Base-by-base conservation (phyloP, 2,329 filamentous ascomycete species). In the Colletotrichum navitas region DNA sequence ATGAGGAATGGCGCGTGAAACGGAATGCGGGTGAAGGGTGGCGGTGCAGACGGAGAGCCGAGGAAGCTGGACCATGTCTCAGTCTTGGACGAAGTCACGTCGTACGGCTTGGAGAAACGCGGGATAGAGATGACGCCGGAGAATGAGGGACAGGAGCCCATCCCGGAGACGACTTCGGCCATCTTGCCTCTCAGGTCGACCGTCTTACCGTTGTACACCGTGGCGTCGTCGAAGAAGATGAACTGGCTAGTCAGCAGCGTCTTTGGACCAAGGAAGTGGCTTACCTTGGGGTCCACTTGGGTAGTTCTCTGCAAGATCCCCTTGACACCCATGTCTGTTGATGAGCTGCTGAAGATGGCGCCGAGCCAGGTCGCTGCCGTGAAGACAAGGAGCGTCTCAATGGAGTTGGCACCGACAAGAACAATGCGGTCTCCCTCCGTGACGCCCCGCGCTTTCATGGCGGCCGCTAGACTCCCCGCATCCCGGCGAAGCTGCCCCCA, bases 151-250 rank as follows among this genome's bases (percentile, higher is more conserved):
- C 91, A 88, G 0, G 79, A 85, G 36, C 84, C 82, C 85, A 96
- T 88, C 0, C 92, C 92, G 1, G 83, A 79, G 0, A 91, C 85
- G 24, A 94, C 86, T 47, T 91, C 88, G 34, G 80, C 79, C 82
- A 97, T 95, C 82, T 96, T 96, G 0, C 84, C 80, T 5, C 92
- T 85, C 49, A 97, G 83, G 76, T 96, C 93, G 32, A 92, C 84
- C 0, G 84, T 88, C 80, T 93, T 93, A 56, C 93, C 93, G 75
- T 95, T 95, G 76, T 97, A 97, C 3, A 95, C 82, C 0, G 93
- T 88, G 47, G 86, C 90, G 76, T 96, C 94, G 76, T 97, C 94
- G 77, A 95, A 90, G 78, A 97, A 96, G n/a, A 97, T 85, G 78
- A 89, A 93, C 80, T 88, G 62, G 41, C 26, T 8, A 29, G 10